Conservation (phyloP, 352 stramenopile genomes). For the Phytophthora pinifolia region DNA sequence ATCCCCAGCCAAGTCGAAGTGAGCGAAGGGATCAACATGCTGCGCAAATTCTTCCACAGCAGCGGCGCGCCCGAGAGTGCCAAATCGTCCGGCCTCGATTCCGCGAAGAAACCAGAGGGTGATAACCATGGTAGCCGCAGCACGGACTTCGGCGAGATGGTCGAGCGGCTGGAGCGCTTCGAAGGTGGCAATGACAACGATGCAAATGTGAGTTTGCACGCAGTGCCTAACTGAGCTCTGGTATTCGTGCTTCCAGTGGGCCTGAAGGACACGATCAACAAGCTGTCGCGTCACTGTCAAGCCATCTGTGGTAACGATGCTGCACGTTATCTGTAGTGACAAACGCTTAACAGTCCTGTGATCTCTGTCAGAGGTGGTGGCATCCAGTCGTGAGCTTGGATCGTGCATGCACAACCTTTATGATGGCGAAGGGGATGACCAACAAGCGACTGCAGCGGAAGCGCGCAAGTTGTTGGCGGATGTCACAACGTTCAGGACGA, state of each 20-base stretch:
- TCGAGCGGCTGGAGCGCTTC: conserved; percentile 38
- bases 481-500: conserved; percentile 52
- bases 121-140: conserved; percentile 4
- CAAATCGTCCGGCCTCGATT: conserved; percentile 6
- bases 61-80: conserved; percentile 18
- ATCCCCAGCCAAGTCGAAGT: conserved; percentile 3
- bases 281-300: conserved; percentile 55
- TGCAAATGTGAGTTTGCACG: not conserved
- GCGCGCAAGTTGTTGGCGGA: conserved; percentile 28
- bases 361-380: conserved; percentile 27
- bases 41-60: conserved; percentile 58
- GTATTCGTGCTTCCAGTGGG: conserved; percentile 24
- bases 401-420: conserved; percentile 21
- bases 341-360: conserved; percentile 1
- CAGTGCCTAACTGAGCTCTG: conserved; percentile 2
- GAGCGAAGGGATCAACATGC: conserved; percentile 28
- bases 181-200: conserved; percentile 29
- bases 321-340: conserved; percentile 2
- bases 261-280: conserved; percentile 41
- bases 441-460: conserved; percentile 16
- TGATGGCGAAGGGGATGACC: conserved; percentile 22
- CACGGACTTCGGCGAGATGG: conserved; percentile 30
- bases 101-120: conserved; percentile 6
- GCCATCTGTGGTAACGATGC: conserved; percentile 46
- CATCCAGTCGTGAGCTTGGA: conserved; percentile 28